Conservation (phyloP, 2,329 filamentous ascomycete genomes). For the Calycina herbarum region DNA sequence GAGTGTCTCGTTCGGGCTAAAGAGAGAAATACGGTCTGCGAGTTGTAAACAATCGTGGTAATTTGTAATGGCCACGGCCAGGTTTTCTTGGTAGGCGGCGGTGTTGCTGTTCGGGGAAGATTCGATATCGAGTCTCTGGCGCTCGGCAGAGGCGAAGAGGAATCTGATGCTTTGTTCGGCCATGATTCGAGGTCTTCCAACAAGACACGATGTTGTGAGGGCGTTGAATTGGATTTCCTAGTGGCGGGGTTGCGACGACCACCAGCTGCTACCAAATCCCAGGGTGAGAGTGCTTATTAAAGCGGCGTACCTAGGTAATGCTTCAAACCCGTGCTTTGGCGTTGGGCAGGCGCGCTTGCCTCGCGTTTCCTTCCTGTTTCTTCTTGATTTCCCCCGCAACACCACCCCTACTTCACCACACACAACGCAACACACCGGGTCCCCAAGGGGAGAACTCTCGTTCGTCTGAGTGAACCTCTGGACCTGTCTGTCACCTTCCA, state of each 20-base stretch:
- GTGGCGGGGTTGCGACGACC: neutral
- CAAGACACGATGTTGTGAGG: neutral
- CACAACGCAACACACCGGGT: too few relatives aligned
- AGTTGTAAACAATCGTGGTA: conserved; percentile 74
- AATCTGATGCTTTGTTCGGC: conserved; percentile 47
- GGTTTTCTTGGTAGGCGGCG: conserved; percentile 64
- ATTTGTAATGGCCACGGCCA: conserved; percentile 65
- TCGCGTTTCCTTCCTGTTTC: too few relatives aligned
- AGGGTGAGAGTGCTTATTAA: too few relatives aligned
- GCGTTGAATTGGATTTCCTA: neutral
- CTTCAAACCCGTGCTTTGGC: too few relatives aligned
- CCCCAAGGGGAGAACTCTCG: too few relatives aligned
- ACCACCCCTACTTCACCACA: too few relatives aligned
- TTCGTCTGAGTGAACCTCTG: too few relatives aligned
- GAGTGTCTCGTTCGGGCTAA: conserved; percentile 84
- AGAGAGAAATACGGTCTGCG: conserved; percentile 72
- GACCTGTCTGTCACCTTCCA: too few relatives aligned
- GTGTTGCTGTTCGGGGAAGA: conserved; percentile 64
- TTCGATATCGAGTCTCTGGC: conserved; percentile 58
- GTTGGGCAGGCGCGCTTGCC: too few relatives aligned
- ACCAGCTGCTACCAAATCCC: too few relatives aligned
- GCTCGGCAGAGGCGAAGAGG: conserved; percentile 56
- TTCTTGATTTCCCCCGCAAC: too few relatives aligned
- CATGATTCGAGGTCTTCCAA: conserved; percentile 38
- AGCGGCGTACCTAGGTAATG: too few relatives aligned